phyloP scores from a whole-genome alignment of 495 filamentous ascomycete species.

The Tuber magnatum region DNA sequence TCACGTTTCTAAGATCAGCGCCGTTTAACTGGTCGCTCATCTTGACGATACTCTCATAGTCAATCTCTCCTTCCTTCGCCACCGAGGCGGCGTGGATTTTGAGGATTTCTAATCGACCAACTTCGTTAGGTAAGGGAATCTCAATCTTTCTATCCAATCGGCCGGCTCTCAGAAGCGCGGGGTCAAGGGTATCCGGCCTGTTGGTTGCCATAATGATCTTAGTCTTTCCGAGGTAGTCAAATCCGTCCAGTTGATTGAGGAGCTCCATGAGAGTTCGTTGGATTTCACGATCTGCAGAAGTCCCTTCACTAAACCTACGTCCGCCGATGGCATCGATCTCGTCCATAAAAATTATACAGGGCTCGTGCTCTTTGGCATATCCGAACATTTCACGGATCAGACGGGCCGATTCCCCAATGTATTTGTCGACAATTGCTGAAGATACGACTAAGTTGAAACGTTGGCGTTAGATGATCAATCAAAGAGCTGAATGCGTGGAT shows the following conservation, averaged over 20 bases:
- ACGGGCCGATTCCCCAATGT: slow-evolving; percentile 96
- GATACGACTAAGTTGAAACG: slow-evolving; percentile 68
- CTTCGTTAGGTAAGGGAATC: slow-evolving; percentile 98
- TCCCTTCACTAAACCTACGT: slow-evolving; percentile 95
- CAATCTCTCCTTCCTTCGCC: slow-evolving; percentile 85
- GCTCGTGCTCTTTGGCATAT: slow-evolving; percentile 98
- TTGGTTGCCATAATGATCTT: slow-evolving; percentile 99
- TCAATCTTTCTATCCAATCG: slow-evolving; percentile 97
- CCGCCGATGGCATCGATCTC: slow-evolving; percentile 99
- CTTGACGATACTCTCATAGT: slow-evolving; percentile 99
- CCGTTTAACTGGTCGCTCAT: slow-evolving; percentile 98
- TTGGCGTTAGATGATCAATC: slow-evolving; percentile 10
- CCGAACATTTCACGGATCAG: slow-evolving; percentile 99
- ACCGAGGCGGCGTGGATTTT: slow-evolving; percentile 94
- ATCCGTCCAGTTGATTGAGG: slow-evolving; percentile 96
- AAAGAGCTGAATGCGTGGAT: slow-evolving; percentile 4
- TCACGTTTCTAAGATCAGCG: slow-evolving; percentile 93
- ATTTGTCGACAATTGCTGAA: slow-evolving; percentile 99
- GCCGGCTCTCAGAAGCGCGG: slow-evolving; percentile 85
- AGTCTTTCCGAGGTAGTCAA: slow-evolving; percentile 98
- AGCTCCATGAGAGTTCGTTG: slow-evolving; percentile 99
- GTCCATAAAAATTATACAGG: slow-evolving; percentile 99
- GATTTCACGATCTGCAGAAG: slow-evolving; percentile 95
- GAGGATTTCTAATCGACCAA: slow-evolving; percentile 91
- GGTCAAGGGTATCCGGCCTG: slow-evolving; percentile 94